Evolutionary conservation across 331 rosid species (phyloP), one percentile per base, ranked within the genome.

Genomic region (Pyrus hybrid): DNA sequence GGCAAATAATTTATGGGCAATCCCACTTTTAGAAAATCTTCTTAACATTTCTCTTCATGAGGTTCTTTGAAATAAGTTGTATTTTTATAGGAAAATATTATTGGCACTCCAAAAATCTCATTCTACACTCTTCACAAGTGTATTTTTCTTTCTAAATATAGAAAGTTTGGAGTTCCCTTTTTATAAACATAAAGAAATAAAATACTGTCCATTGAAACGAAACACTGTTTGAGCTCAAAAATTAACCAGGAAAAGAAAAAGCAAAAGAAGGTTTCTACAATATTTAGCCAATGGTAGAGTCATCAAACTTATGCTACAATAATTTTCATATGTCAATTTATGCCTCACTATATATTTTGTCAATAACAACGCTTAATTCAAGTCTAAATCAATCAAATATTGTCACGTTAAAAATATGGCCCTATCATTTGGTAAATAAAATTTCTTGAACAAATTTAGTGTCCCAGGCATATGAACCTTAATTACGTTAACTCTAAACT

Each of bases 1-100:
- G 13, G 1, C 0, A 9, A 2, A 37, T 0, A 37, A 8, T 37
- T 37, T 0, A 37, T 37, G 3, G 4, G 2, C 1, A 37, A 1
- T 4, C 1, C 4, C 0, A 9, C 1, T 37, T 37, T 37, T 0
- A 37, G 4, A 37, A 37, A 9, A 37, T 37, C 45, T 37, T 1
- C 4, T 37, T 37, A 3, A 37, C 45, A 37, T 37, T 33, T 33
- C 8, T 33, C 45, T 37, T 9, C 13, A 17, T 17, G 56, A 16
- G n/a, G 8, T 49, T 49, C n/a, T 49, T 49, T 6, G 9, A 49
- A 49, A 16, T 49, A 5, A 49, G n/a, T 49, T 16, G 56, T 49
- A 49, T 49, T 49, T 49, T 49, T 8, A 37, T 37, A 10, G n/a
- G n/a, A n/a, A n/a, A n/a, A n/a, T n/a, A n/a, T n/a, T n/a, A n/a